These are phyloP conservation scores for Fusarium austroafricanum DNA, from an alignment of 2,329 filamentous ascomycete genomes.

Conservation along the genomic window DNA sequence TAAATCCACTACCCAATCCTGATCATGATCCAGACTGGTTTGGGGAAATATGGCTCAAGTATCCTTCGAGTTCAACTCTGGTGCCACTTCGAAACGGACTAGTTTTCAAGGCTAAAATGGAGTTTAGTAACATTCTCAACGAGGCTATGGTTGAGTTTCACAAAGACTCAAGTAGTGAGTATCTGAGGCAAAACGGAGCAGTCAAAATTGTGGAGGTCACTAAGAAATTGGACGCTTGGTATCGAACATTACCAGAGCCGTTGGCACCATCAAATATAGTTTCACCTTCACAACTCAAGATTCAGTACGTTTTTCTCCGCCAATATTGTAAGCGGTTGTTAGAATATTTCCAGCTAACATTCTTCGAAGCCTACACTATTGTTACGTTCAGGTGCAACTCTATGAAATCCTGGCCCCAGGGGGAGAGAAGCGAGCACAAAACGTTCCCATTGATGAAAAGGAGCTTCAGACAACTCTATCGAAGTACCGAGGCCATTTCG, in stretches of 20 bases:
- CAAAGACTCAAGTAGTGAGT: not conserved
- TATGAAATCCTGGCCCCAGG: not conserved
- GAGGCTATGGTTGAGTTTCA: not conserved
- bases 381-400: not conserved
- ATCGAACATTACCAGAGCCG: not conserved
- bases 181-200: not conserved
- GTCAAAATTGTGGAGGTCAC: not conserved
- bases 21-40: not conserved
- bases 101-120: not conserved
- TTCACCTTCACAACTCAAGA: constrained; percentile 11
- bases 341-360: not conserved
- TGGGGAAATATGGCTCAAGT: constrained; percentile 23
- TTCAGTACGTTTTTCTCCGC: constrained; percentile 4
- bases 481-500: constrained; percentile 6
- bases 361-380: not conserved
- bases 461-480: not conserved
- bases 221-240: not conserved
- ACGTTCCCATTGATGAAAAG: fast-evolving
- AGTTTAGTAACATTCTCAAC: not conserved
- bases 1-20: not conserved
- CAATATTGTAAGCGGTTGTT: too few relatives aligned
- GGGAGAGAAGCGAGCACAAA: not conserved
- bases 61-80: not conserved
- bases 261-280: constrained; percentile 1
- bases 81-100: not conserved